Evolutionary conservation across 768 basidiomycete species (phyloP).

Genomic region (Leccinum boreale): DNA sequence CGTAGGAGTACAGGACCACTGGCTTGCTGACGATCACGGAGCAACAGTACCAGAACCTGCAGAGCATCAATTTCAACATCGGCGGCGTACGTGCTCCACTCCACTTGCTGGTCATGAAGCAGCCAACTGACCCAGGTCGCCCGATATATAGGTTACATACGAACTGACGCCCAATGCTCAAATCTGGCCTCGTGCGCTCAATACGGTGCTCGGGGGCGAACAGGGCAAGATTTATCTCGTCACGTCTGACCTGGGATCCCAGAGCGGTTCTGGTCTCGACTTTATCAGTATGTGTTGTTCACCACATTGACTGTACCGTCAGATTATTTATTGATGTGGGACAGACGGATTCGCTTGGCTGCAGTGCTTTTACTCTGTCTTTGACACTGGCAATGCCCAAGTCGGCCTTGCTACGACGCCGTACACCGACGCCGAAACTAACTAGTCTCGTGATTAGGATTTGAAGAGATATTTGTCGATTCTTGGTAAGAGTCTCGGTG

Average conservation of each 20-base stretch:
- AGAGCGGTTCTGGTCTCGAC: slow-evolving; percentile 56
- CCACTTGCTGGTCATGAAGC: background rate
- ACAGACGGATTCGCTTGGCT: slow-evolving; percentile 56
- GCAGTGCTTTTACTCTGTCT: slow-evolving; percentile 60
- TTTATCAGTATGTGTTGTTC: slow-evolving; percentile 50
- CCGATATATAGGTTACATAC: slow-evolving; percentile 38
- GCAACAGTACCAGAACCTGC: slow-evolving; percentile 43
- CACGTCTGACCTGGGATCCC: slow-evolving; percentile 48
- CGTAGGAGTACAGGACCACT: slow-evolving; percentile 36
- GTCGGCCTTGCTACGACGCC: slow-evolving; percentile 27
- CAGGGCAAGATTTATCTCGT: slow-evolving; percentile 52
- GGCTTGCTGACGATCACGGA: slow-evolving; percentile 54
- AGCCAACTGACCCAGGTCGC: background rate
- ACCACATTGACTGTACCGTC: background rate
- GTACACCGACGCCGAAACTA: slow-evolving; percentile 40
- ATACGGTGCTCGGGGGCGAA: slow-evolving; percentile 54
- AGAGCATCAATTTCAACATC: slow-evolving; percentile 53
- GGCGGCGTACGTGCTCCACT: slow-evolving; percentile 32
- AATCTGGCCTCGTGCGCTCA: slow-evolving; percentile 63
- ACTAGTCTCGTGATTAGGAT: background rate
- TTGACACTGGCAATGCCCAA: slow-evolving; percentile 34
- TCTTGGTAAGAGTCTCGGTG: too few species aligned
- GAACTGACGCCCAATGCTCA: slow-evolving; percentile 63
- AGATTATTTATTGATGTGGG: background rate
- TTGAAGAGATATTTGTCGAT: background rate